Evolutionary conservation across 208 protist genomes (phyloP).

Genomic region (Leishmania tarentolae): DNA sequence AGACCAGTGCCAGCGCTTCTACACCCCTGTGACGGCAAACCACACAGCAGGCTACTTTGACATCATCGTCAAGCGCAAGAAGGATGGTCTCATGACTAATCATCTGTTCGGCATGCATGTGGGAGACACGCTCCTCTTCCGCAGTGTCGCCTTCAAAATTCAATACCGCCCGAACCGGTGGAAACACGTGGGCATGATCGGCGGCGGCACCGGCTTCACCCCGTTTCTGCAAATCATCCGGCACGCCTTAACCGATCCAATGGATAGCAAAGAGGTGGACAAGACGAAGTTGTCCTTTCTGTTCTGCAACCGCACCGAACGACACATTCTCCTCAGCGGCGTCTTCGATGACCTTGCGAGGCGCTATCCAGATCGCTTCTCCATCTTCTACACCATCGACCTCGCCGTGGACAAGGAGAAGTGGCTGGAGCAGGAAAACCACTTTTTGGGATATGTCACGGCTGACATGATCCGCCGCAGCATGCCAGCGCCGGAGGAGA

Average conservation of each 20-base stretch:
- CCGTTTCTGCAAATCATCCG: slow-evolving; percentile 94
- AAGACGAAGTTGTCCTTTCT: slow-evolving; percentile 90
- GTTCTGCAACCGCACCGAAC: slow-evolving; percentile 93
- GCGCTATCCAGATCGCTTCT: slow-evolving; percentile 72
- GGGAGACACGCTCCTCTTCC: slow-evolving; percentile 85
- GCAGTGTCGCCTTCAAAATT: slow-evolving; percentile 82
- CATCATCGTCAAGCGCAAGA: slow-evolving; percentile 87
- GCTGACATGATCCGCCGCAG: slow-evolving; percentile 71
- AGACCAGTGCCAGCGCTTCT: slow-evolving; percentile 89
- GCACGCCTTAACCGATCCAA: slow-evolving; percentile 64
- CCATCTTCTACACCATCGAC: slow-evolving; percentile 92
- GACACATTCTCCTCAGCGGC: slow-evolving; percentile 90
- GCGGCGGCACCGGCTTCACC: slow-evolving; percentile 94
- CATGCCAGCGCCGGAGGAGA: slow-evolving; percentile 81
- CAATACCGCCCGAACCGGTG: slow-evolving; percentile 87
- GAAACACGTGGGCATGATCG: slow-evolving; percentile 92
- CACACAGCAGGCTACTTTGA: slow-evolving; percentile 90
- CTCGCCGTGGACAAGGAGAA: slow-evolving; percentile 65
- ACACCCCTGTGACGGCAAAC: slow-evolving; percentile 90
- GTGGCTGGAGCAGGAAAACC: slow-evolving; percentile 69
- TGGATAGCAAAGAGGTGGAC: slow-evolving; percentile 73
- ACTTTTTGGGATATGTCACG: slow-evolving; percentile 78
- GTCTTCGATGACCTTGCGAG: slow-evolving; percentile 85
- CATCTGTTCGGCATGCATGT: slow-evolving; percentile 90
- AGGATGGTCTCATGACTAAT: slow-evolving; percentile 78